Evolutionary conservation across 768 basidiomycete genomes (phyloP), one percentile per base, ranked within the genome.

Genomic region (Mycena belliarum): DNA sequence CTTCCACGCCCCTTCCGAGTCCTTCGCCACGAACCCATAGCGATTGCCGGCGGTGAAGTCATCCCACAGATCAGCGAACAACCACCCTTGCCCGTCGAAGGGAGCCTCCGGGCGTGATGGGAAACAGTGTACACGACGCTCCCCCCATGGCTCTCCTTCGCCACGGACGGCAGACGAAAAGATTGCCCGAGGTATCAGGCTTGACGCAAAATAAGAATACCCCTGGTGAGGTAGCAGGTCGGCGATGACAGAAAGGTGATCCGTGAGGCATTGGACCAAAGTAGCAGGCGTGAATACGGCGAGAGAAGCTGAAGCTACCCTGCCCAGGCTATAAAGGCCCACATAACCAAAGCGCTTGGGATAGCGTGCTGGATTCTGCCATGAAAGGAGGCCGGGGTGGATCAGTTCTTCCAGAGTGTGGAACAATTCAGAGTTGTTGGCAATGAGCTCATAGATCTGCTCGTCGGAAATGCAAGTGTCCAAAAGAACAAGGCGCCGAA

Each of bases 231-330:
- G 2, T 41, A 2, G n/a, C 15, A 26, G 26, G 4, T 41, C 20
- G 7, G 18, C 25, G 7, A 59, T 14, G 21, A 47, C 40, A 16
- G 23, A 41, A 20, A 66, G 46, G 21, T 62, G 32, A 29, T 63
- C 65, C 7, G 54, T 57, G 25, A 72, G 59, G 11, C 55, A 62
- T 42, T 71, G 66, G 10, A 74, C 61, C 28, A 72, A 25, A 16
- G 49, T 46, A 11, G 68, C 56, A 6, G 72, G 70, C 6, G 66
- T 65, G 54, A 72, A 67, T 55, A 70, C 50, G n/a, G 71, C 65
- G 20, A 72, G 33, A 8, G 66, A 65, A 0, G 57, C 55, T 14
- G 55, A 35, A 48, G 56, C 37, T 3, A 6, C 1, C 3, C n/a
- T 33, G 11, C 38, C 9, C 0, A 16, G 1, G 24, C 8, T 14